Conservation (phyloP, 2,329 filamentous ascomycete genomes). For the Sclerotinia subarctica region DNA sequence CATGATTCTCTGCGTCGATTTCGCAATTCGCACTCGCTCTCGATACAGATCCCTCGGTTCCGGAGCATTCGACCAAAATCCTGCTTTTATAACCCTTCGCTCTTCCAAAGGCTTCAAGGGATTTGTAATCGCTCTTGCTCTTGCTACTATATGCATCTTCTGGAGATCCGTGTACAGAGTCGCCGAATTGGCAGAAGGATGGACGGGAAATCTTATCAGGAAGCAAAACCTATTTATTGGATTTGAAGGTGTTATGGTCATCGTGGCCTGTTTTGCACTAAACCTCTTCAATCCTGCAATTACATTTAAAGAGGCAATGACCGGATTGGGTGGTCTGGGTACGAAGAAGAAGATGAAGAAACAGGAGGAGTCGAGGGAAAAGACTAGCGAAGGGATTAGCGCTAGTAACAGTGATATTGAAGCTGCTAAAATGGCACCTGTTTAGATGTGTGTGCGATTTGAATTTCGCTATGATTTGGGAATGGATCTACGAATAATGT, state of each 20-base stretch:
- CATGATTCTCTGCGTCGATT: conserved; percentile 46
- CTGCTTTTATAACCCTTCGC: conserved; percentile 24
- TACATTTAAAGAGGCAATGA: conserved; percentile 23
- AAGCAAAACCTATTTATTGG: conserved; percentile 36
- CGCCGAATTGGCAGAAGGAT: conserved; percentile 50
- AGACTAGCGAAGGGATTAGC: conserved; percentile 9
- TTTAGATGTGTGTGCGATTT: conserved; percentile 5
- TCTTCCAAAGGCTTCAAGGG: conserved; percentile 30
- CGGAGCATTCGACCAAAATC: conserved; percentile 28
- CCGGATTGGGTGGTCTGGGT: conserved; percentile 22
- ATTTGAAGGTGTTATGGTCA: conserved; percentile 33
- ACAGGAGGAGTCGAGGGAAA: conserved; percentile 1
- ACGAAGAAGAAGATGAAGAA: conserved; percentile 22
- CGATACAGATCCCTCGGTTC: conserved; percentile 40
- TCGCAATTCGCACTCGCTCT: conserved; percentile 27
- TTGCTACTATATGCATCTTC: conserved; percentile 55
- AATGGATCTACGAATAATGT: neutral
- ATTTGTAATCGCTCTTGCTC: conserved; percentile 38
- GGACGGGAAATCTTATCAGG: conserved; percentile 40
- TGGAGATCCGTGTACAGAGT: conserved; percentile 56
- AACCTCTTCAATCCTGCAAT: conserved; percentile 43
- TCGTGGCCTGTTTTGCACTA: conserved; percentile 28
- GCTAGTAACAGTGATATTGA: conserved; percentile 19
- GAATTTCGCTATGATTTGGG: neutral
- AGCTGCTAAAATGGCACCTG: conserved; percentile 1